Conservation (phyloP, 1,139 yeast species). For the Tardiomyces digboiensis region DNA sequence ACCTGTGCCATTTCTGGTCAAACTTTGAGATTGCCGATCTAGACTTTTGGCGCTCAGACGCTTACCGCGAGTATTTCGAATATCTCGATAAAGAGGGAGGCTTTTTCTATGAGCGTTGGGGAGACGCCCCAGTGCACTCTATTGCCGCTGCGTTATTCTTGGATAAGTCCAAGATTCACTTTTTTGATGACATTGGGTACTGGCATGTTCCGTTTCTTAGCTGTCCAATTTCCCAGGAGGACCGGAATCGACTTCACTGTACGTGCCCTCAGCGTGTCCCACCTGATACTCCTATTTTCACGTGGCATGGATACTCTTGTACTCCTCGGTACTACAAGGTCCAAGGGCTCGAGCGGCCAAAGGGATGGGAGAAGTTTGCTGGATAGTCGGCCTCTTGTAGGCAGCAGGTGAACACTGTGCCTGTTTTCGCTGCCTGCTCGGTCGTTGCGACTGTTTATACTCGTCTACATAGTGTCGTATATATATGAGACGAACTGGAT, state of each 20-base stretch:
- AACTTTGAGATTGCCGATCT: conserved; percentile 80
- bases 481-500: no score
- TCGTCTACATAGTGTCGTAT: no score
- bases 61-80: conserved; percentile 61
- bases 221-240: conserved; percentile 46
- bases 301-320: conserved; percentile 85
- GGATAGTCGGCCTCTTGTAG: no score
- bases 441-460: no score
- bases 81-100: conserved; percentile 71
- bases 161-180: conserved; percentile 58
- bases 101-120: conserved; percentile 94
- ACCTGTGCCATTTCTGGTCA: conserved; percentile 88
- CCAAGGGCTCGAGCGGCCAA: conserved; percentile 54
- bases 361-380: conserved; percentile 51
- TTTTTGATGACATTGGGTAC: conserved; percentile 77
- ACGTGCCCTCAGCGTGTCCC: conserved; percentile 15
- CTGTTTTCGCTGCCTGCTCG: no score
- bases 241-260: conserved; percentile 13
- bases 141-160: conserved; percentile 66
- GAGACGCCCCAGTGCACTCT: conserved; percentile 90
- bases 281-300: conserved; percentile 44
- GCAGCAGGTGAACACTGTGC: no score
- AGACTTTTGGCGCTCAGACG: conserved; percentile 63
- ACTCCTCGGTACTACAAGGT: conserved; percentile 61
- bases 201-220: conserved; percentile 72